Conservation (phyloP, 2,329 filamentous ascomycete species). For the Pestalotiopsis sp. region DNA sequence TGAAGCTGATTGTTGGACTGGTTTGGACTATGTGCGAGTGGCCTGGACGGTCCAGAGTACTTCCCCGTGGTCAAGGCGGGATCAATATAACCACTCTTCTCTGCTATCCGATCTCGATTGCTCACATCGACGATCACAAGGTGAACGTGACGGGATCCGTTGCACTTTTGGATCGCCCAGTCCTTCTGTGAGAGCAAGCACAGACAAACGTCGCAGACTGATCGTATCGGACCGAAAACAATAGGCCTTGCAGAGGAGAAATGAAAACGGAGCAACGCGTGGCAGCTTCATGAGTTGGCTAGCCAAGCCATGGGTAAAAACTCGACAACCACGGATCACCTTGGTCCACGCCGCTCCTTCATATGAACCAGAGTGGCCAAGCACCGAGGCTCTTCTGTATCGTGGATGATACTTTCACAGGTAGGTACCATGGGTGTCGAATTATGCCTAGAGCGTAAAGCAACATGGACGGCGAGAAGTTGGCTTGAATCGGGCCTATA, state of each 20-base stretch:
- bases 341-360: not conserved
- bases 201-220: not conserved
- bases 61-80: not conserved
- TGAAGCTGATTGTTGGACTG: not conserved
- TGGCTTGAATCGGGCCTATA: slow-evolving; percentile 8
- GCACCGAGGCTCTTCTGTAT: not conserved
- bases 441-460: not conserved
- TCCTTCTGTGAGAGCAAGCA: not conserved
- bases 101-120: not conserved
- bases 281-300: not conserved
- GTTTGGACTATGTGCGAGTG: not conserved
- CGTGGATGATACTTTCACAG: not conserved
- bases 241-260: not conserved
- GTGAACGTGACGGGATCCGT: not conserved
- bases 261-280: not conserved
- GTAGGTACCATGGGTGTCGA: not conserved
- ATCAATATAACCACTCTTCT: slow-evolving; percentile 13
- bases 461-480: not conserved
- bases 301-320: not conserved
- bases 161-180: not conserved
- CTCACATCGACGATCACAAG: not conserved
- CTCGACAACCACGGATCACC: not conserved
- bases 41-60: not conserved
- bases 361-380: not conserved
- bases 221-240: not conserved